Base-by-base conservation (phyloP, 2,329 filamentous ascomycete genomes). In the Penicillium sp. region DNA sequence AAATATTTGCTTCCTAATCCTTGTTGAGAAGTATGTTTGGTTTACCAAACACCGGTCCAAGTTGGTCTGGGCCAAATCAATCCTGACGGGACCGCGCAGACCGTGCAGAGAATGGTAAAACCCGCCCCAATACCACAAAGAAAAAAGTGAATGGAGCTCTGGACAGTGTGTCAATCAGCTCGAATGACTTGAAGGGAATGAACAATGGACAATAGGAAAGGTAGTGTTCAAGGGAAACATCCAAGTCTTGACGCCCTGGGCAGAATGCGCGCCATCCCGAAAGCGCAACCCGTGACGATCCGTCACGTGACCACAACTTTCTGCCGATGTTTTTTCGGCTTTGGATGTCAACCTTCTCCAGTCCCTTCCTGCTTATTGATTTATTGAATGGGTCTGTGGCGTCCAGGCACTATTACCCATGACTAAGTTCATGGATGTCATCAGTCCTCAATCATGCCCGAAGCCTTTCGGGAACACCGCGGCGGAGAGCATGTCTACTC, bases 401-500 rank as follows among this genome's bases (percentile, higher is more conserved):
- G 55, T 53, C 50, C 39, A 50, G 47, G 49, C 56, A 50, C 50
- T 50, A 50, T 64, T 53, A 56, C 60, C 47, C 56, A 63, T 66
- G 63, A 66, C 61, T 53, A 63, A 62, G 57, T 73, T 73, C 66
- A 75, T 75, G 72, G 72, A 75, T 75, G 72, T 75, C 72, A 75
- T 72, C 68, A 58, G 71, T 66, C 63, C 65, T 69, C 57, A 72
- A 68, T 68, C 65, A 73, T 73, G 70, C 62, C 57, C 65, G 67
- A 59, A 65, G 66, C 65, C 67, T 67, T 67, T 70, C 65, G 67
- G 66, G 70, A 67, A 63, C 67, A 60, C 60, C 62, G 56, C 70
- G 69, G 67, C 60, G 71, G 60, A 72, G 66, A 67, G 62, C 68
- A 59, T 63, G 66, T 59, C 66, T 67, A 48, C 59, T 65, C 60